Evolutionary conservation across 2,329 filamentous ascomycete species (phyloP), one percentile per base, ranked within the genome.

Genomic region (Scleromitrula shiraiana): DNA sequence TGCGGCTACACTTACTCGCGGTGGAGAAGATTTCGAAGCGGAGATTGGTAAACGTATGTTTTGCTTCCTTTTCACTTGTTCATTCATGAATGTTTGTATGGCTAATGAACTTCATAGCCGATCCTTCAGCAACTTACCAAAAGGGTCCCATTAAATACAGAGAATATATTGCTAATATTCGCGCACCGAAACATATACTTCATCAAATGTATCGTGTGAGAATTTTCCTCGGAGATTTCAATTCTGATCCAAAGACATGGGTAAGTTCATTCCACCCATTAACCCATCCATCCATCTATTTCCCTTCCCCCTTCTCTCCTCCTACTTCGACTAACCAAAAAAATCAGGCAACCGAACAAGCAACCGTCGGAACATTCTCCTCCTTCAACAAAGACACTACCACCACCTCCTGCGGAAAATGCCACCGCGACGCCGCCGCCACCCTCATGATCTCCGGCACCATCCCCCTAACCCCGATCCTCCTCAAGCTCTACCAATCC

Each of bases 311-410:
- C 6, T 7, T 8, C 12, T 5, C 15, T 7, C 14, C 17, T 7
- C 24, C 17, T 27, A 26, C 7, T 26, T 2, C 10, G 10, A 7
- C 10, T 33, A 7, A 27, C 27, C 17, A 37, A 27, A 9, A 14
- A 1, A 9, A 9, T 5, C 37, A 47, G 44, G 15, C 39, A 4
- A 49, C 46, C n/a, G 39, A 29, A 2, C 17, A 37, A 3, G 68
- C 68, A 40, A 67, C 68, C 26, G 62, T 72, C 19, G 68, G 68
- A 24, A 67, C 67, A 30, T 62, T 69, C 27, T 58, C 62, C 2
- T 59, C 65, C 9, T 64, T 70, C 39, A 64, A 66, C 3, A 65
- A 63, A 24, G 59, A 67, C 14, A 47, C 53, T 6, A 45, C 49
- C 5, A 60, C 60, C 50, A 61, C 59, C 9, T 49, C 62, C 55